A percentile compares a stretch with the other conserved stretches of the same genome.
phyloP scores from a whole-genome alignment of 306 rosid species.

The Quercus ilex region DNA sequence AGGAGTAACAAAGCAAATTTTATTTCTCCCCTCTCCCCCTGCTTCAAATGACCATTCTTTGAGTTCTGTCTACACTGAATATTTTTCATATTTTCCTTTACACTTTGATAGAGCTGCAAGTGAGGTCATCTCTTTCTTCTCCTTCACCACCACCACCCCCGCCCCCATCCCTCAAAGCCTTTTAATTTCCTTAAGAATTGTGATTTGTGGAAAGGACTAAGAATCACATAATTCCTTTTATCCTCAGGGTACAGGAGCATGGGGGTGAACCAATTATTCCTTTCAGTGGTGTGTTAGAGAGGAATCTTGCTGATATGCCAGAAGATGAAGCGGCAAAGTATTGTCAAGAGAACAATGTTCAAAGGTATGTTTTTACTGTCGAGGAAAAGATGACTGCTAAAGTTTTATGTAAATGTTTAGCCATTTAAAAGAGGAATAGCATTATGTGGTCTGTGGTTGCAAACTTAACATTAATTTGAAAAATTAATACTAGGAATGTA shows the following conservation, averaged over 20 bases:
- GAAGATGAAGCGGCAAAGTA: constrained; percentile 77
- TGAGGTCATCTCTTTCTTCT: background rate
- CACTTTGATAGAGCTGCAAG: background rate
- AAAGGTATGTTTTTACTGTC: constrained; percentile 47
- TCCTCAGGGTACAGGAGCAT: constrained; percentile 95
- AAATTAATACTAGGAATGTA: background rate
- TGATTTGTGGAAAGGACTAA: background rate
- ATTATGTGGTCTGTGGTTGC: background rate
- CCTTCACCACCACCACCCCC: background rate
- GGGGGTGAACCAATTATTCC: constrained; percentile 90
- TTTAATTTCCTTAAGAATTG: constrained; percentile 3
- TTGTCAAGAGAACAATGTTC: constrained; percentile 83
- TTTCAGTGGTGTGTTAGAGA: constrained; percentile 85
- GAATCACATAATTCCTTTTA: constrained; percentile 12
- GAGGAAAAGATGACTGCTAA: background rate
- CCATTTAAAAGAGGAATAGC: background rate
- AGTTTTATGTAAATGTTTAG: background rate
- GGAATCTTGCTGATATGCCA: constrained; percentile 78
- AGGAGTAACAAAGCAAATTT: no score
- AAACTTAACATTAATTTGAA: background rate
- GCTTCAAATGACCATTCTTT: background rate
- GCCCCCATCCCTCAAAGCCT: background rate
- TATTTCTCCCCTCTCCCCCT: no score
- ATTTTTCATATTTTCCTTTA: background rate
- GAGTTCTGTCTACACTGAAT: background rate